These are phyloP conservation scores for Parachaetomium inaequale DNA, from an alignment of 495 filamentous ascomycete genomes.

Conservation along the genomic window DNA sequence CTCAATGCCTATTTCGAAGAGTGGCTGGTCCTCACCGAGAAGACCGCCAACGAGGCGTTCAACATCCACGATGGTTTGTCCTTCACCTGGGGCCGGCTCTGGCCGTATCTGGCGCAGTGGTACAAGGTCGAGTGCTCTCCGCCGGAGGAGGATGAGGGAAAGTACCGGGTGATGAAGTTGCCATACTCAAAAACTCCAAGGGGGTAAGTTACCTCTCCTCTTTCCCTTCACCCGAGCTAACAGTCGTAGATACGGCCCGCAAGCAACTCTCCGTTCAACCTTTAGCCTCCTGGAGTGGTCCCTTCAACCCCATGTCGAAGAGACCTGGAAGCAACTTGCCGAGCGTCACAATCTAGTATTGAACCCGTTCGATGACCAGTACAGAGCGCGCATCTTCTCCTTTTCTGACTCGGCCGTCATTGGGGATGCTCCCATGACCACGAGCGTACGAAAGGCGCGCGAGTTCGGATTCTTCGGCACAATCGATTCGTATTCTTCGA, in stretches of 20 bases:
- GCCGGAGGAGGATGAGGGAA: constrained; percentile 28
- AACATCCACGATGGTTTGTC: constrained; percentile 43
- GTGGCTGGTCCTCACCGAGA: constrained; percentile 45
- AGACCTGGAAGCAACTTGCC: constrained; percentile 39
- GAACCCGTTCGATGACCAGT: constrained; percentile 20
- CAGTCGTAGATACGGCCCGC: constrained; percentile 35
- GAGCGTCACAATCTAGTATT: constrained; percentile 15
- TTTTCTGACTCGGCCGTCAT: constrained; percentile 25
- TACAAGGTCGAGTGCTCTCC: constrained; percentile 36
- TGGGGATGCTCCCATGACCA: constrained; percentile 22
- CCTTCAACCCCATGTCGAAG: constrained; percentile 41
- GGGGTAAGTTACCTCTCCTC: constrained; percentile 20
- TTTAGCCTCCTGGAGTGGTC: constrained; percentile 47
- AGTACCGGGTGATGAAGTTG: constrained; percentile 27
- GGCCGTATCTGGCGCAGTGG: constrained; percentile 45
- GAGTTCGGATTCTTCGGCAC: constrained; percentile 24
- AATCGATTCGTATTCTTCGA: constrained; percentile 23
- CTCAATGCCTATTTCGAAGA: constrained; percentile 50
- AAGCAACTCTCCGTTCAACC: constrained; percentile 31
- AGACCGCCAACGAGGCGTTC: constrained; percentile 42
- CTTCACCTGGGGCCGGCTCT: constrained; percentile 45
- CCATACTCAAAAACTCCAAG: constrained; percentile 24
- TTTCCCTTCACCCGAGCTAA: not conserved
- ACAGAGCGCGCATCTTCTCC: constrained; percentile 22
- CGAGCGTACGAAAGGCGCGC: constrained; percentile 22